Evolutionary conservation across 305 asterid genomes (phyloP), one percentile per base, ranked within the genome.

Genomic region (Fraxinus latifolia): DNA sequence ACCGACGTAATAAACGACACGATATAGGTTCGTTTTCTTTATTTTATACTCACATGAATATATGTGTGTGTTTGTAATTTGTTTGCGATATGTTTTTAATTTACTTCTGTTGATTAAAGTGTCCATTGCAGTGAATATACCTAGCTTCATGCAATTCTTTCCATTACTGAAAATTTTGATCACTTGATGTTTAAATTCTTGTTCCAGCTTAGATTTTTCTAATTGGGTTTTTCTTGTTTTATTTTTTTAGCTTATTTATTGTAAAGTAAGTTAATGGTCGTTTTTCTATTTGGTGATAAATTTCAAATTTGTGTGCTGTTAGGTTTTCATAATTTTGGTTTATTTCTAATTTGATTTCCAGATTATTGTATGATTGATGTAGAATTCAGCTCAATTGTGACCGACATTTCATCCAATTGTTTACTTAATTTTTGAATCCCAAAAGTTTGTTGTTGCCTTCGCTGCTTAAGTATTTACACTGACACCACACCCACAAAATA

Each of bases 101-200:
- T 27, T 9, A 27, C 17, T 67, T 27, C 2, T 23, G 7, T 9
- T 67, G 36, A 27, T 67, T 67, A 1, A 15, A 67, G 7, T 27
- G 71, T 21, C 31, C 15, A 60, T 1, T 65, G 34, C 34, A 25
- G 34, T 25, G 8, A 21, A 8, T 67, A 1, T 9, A 27, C 73
- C 14, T 0, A 83, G 86, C 85, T 85, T 81, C 83, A 68, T 79
- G 85, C 82, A 80, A 71, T 84, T 82, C 50, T 19, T 81, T 70
- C 67, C 17, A 79, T 34, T 76, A 60, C 82, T 19, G 27, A 58
- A 58, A 58, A 19, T 53, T 83, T 50, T 34, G 23, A 27, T 27
- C 82, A 12, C 81, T 84, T 39, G 58, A 79, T 78, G 83, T 83
- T 77, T 12, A 73, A 42, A 77, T 82, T 86, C 47, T 27, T 39